Evolutionary conservation across 805 yeast genomes (phyloP), one percentile per base, ranked within the genome.

Genomic region (Clavispora phyllophila): DNA sequence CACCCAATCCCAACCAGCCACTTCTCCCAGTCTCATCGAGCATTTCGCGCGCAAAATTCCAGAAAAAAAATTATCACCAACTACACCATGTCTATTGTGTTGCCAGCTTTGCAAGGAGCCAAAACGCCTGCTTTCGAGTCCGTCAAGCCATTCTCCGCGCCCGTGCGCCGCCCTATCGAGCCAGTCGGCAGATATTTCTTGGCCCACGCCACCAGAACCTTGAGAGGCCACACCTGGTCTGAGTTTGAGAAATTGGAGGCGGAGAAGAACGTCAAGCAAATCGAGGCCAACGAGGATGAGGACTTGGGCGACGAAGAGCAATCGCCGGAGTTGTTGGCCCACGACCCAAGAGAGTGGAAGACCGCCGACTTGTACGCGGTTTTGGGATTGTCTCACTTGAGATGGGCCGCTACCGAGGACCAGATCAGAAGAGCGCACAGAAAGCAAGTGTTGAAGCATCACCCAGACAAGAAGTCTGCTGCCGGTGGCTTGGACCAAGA

Each of bases 301-400:
- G 83, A 82, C 53, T 78, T 81, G 56, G 78, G 84, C 24, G 95
- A 89, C 58, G 90, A 82, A 52, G 88, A 81, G 45, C 84, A 80
- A 64, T 64, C 69, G 39, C 81, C 69, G 42, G 84, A 82, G 42
- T 74, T 91, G 68, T 78, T 93, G 55, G 69, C 76, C 25, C 95
- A 87, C 60, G 98, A 93, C 64, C 96, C 99, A 61, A 85, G 96
- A 77, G 96, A 93, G 63, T 93, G 99, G 99, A 93, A 93, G 72
- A 72, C 83, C 41, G 95, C 93, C 54, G 97, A 93, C 68, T 84
- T 93, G 69, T 93, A 93, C 60, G 96, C 95, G 42, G 98, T 93
- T 39, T 79, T 93, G 69, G 98, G 99, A 51, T 75, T 93, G 58
- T 82, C 95, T 49, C 87, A 88, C 63, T 80, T 87, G 67, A 83